These are phyloP conservation scores for Eremochloa ophiuroides DNA, from an alignment of 176 grass and related monocot species.

Conservation along the genomic window DNA sequence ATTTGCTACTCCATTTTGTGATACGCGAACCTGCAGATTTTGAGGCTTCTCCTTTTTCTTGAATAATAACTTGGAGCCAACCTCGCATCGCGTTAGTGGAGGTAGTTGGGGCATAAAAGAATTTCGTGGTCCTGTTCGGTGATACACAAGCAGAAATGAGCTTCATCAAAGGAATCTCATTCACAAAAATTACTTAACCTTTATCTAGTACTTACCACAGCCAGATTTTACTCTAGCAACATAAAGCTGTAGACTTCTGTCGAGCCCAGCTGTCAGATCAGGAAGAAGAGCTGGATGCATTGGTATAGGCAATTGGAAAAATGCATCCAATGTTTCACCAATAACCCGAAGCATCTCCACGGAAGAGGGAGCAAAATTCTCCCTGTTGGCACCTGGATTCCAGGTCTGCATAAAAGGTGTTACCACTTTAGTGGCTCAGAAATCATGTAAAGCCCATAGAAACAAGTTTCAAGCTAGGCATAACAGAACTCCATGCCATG, in stretches of 20 bases:
- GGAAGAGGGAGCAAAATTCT: conserved; percentile 75
- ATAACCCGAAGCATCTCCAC: conserved; percentile 92
- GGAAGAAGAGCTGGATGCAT: conserved; percentile 89
- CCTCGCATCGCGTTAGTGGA: conserved; percentile 78
- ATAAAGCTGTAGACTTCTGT: conserved; percentile 87
- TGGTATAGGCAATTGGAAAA: conserved; percentile 88
- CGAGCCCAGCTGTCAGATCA: conserved; percentile 72
- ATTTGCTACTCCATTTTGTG: conserved; percentile 68
- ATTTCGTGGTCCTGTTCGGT: conserved; percentile 61
- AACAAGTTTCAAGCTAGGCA: conserved; percentile 9
- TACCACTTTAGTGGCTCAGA: conserved; percentile 16
- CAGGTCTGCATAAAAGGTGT: conserved; percentile 60
- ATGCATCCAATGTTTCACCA: conserved; percentile 91
- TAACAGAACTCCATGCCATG: neutral
- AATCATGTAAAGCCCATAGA: neutral
- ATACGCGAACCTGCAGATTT: conserved; percentile 56
- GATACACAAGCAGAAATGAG: neutral
- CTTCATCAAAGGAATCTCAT: conserved; percentile 7
- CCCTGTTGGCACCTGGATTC: conserved; percentile 90
- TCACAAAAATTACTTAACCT: conserved; percentile 18
- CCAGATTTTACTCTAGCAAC: conserved; percentile 88
- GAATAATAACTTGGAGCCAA: conserved; percentile 85
- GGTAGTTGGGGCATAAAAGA: conserved; percentile 81
- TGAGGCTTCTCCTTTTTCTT: conserved; percentile 92
- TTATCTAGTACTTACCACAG: conserved; percentile 61